These are phyloP conservation scores for Loxodes magnus DNA, from an alignment of 73 alveolate genomes.

Conservation along the genomic window DNA sequence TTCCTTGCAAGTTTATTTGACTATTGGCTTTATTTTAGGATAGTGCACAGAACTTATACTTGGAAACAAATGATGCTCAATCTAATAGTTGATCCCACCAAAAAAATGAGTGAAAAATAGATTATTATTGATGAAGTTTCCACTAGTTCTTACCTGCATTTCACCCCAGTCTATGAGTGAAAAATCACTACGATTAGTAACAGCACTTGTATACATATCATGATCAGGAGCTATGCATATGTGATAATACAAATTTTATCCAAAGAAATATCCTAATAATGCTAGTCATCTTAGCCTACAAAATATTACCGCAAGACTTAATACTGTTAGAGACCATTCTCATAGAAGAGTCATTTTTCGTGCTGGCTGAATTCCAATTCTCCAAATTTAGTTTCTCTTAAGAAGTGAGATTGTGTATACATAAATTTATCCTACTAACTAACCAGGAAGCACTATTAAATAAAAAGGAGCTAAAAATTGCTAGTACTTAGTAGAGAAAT, in stretches of 20 bases:
- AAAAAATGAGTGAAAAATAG: constrained; percentile 1
- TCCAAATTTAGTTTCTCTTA: too few species aligned
- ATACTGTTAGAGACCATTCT: not conserved
- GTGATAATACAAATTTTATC: constrained; percentile 6
- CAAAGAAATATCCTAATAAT: not conserved
- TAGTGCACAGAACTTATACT: constrained; percentile 12
- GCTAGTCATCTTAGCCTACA: not conserved
- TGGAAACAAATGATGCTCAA: constrained; percentile 13
- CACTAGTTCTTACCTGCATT: constrained; percentile 14
- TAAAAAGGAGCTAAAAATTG: constrained; percentile 2
- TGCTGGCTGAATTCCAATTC: too few species aligned
- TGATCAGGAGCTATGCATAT: constrained; percentile 19
- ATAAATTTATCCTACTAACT: constrained; percentile 4
- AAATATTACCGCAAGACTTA: not conserved
- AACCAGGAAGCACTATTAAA: constrained; percentile 8
- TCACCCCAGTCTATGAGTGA: constrained; percentile 17
- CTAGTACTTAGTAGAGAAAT: not conserved
- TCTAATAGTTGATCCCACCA: constrained; percentile 18
- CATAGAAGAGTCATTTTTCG: too few species aligned
- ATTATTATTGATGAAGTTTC: constrained; percentile 3
- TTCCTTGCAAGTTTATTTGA: constrained; percentile 5
- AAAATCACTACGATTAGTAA: not conserved
- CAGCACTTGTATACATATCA: constrained; percentile 7
- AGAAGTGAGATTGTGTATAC: not conserved
- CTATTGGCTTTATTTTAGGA: constrained; percentile 4